Evolutionary conservation across 768 basidiomycete genomes (phyloP).

Genomic region (Amanita polypyramis): DNA sequence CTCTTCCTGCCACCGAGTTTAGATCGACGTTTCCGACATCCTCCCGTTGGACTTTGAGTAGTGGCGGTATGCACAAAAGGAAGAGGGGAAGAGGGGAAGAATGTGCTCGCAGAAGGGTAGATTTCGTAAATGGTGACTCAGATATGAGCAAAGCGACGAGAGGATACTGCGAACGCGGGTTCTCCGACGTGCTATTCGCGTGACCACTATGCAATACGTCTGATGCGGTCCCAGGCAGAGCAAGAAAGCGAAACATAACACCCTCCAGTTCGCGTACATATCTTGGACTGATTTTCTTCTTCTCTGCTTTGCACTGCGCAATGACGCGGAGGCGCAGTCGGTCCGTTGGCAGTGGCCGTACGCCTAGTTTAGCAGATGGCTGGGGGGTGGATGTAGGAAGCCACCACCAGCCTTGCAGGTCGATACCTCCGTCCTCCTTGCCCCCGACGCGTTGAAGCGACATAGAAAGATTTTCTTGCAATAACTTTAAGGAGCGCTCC

Average conservation of each 20-base stretch:
- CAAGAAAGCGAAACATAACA: conserved; percentile 50
- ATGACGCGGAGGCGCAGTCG: conserved; percentile 62
- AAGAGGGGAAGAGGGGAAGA: conserved; percentile 73
- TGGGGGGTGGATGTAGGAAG: conserved; percentile 32
- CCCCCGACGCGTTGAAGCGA: conserved; percentile 70
- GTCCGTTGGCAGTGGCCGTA: neutral
- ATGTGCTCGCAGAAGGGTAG: conserved; percentile 57
- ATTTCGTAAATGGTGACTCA: conserved; percentile 68
- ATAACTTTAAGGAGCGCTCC: conserved; percentile 45
- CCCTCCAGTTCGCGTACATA: conserved; percentile 88
- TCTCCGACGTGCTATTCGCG: neutral
- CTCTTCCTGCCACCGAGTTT: neutral
- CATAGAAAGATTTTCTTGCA: conserved; percentile 69
- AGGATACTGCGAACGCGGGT: conserved; percentile 17
- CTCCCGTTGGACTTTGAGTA: conserved; percentile 5
- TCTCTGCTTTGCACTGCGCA: conserved; percentile 89
- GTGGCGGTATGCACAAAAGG: conserved; percentile 63
- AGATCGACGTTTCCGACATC: neutral
- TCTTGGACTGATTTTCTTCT: conserved; percentile 67
- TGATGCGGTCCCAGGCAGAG: conserved; percentile 7
- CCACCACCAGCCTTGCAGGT: conserved; percentile 93
- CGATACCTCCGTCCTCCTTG: conserved; percentile 83
- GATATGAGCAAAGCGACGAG: conserved; percentile 73
- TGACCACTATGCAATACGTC: neutral
- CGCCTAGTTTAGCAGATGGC: neutral